phyloP scores from a whole-genome alignment of 108 stramenopile species.

The Mediolabrus comicus region DNA sequence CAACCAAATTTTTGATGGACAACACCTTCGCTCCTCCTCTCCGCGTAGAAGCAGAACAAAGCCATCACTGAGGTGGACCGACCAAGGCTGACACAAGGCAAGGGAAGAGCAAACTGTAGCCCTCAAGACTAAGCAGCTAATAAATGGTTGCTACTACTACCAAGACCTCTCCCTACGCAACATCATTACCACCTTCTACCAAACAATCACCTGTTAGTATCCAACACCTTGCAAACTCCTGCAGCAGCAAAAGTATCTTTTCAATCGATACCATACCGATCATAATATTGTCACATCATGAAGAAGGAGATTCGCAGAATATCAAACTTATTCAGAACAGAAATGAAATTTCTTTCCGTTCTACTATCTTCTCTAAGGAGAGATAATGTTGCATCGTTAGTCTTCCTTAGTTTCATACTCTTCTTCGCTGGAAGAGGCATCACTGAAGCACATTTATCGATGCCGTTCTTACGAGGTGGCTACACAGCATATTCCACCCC shows the following conservation, averaged over 20 bases:
- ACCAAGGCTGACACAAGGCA: no score
- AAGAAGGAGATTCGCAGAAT: not conserved
- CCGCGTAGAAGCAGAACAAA: no score
- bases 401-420: not conserved
- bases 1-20: no score
- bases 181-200: no score
- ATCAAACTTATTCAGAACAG: not conserved
- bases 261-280: not conserved
- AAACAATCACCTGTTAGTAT: no score
- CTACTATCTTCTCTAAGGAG: not conserved
- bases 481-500: not conserved
- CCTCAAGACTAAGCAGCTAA: no score
- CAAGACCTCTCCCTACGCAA: no score
- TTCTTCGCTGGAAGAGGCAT: conserved; percentile 15
- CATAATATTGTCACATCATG: not conserved
- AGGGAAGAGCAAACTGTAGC: no score
- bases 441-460: conserved; percentile 21
- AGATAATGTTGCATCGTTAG: not conserved
- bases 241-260: not conserved
- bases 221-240: not conserved
- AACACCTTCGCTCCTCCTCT: no score
- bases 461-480: conserved; percentile 20
- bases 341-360: not conserved
- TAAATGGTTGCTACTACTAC: no score
- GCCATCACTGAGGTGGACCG: no score